Percentiles rank a stretch among this genome's conserved stretches.
phyloP scores from a whole-genome alignment of 176 grass and related monocot species.

The Musa acuminata region DNA sequence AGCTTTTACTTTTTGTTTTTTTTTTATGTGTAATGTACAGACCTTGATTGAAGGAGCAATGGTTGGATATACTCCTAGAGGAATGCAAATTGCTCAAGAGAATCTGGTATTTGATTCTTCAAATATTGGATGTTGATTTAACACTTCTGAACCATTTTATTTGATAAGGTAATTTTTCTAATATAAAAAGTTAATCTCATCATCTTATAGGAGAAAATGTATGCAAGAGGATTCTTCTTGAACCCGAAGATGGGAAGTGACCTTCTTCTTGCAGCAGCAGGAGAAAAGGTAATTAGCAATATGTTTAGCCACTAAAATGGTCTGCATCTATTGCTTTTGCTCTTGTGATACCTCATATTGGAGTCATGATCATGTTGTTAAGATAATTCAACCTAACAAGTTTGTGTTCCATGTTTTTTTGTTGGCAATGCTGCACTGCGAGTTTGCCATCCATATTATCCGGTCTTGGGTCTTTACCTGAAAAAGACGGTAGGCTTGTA shows the following conservation, averaged over 20 bases:
- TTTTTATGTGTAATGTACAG: conserved; percentile 32
- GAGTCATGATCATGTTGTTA: neutral
- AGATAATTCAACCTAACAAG: neutral
- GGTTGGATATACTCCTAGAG: conserved; percentile 76
- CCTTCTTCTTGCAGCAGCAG: conserved; percentile 63
- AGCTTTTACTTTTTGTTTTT: neutral
- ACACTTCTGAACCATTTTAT: neutral
- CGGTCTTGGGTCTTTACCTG: neutral
- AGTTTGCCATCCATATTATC: neutral
- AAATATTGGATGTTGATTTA: conserved; percentile 12
- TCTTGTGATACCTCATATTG: neutral
- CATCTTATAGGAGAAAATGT: conserved; percentile 69
- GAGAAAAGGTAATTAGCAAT: neutral
- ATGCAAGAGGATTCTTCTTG: conserved; percentile 68
- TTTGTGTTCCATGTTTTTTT: neutral
- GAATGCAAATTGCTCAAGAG: conserved; percentile 98
- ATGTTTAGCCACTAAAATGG: neutral
- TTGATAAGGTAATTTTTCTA: neutral
- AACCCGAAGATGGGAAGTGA: conserved; percentile 72
- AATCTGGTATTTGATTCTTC: conserved; percentile 47
- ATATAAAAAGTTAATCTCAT: neutral
- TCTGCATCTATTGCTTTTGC: neutral
- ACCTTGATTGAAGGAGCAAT: conserved; percentile 84
- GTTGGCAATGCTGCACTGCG: neutral
- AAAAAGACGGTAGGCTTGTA: neutral